Conservation (phyloP, 306 rosid species). For the Vicia sativa region DNA sequence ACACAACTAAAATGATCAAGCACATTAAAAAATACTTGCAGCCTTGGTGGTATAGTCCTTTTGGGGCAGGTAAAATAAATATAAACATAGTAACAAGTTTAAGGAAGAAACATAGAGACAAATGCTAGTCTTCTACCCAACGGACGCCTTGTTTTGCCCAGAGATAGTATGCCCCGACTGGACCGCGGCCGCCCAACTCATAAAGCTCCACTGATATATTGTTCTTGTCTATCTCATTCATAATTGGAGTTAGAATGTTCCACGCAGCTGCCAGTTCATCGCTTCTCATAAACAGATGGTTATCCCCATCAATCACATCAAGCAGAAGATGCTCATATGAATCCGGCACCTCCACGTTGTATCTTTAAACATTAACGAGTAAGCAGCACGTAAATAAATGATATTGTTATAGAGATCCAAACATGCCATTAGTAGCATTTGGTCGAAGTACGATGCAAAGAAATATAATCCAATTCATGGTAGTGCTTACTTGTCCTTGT, state of each 20-base stretch:
- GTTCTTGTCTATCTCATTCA: conserved; percentile 74
- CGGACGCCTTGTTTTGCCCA: conserved; percentile 87
- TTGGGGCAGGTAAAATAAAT: not conserved
- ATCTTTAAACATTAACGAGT: conserved; percentile 49
- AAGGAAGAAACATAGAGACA: not conserved
- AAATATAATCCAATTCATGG: conserved; percentile 13
- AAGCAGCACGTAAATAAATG: conserved; percentile 11
- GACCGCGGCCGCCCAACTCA: conserved; percentile 83
- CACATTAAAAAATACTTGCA: conserved; percentile 4
- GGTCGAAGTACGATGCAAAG: conserved; percentile 23
- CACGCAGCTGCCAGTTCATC: conserved; percentile 83
- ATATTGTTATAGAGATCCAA: not conserved
- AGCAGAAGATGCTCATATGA: conserved; percentile 91
- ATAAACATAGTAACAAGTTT: conserved; percentile 9
- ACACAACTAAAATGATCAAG: not conserved
- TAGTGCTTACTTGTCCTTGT: conserved; percentile 78
- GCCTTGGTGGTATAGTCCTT: conserved; percentile 3
- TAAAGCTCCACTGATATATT: conserved; percentile 72
- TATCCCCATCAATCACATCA: conserved; percentile 80
- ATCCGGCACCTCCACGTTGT: conserved; percentile 82
- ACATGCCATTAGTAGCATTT: conserved; percentile 10
- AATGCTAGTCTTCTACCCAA: conserved; percentile 70
- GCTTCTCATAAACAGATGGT: conserved; percentile 84
- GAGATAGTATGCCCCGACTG: conserved; percentile 82
- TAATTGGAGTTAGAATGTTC: conserved; percentile 74